Evolutionary conservation across 768 basidiomycete genomes (phyloP), one percentile per base, ranked within the genome.

Genomic region (Crepidotus variabilis): DNA sequence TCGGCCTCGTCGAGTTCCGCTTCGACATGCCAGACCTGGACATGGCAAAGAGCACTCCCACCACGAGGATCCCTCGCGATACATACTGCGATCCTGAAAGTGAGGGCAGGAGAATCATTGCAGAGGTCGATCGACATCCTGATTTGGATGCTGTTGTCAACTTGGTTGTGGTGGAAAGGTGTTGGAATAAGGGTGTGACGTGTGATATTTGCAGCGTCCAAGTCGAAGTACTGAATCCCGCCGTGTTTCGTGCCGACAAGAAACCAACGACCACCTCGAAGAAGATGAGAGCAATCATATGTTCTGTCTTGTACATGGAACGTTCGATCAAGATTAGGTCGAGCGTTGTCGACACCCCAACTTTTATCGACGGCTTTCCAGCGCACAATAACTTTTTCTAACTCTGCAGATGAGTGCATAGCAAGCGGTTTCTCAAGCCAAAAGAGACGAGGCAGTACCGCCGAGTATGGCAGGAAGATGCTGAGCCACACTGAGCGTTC

Each of bases 231-330:
- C 35, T 8, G 9, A 16, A 36, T 16, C 35, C 16, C 35, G 35
- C 35, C 35, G 35, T 8, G 35, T 36, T 16, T 36, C 35, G 35
- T 36, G 35, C 35, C 35, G 8, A 16, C 16, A 16, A 59, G 51
- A n/a, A 59, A 21, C 58, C 58, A 59, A 24, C 58, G 55, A 21
- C 58, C 58, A 13, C 58, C 58, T 39, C 36, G 34, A 3, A 56
- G 46, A 14, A 59, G 54, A 28, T 52, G 45, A 6, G 54, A 28
- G 33, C 43, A 52, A 1, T n/a, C 3, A 9, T n/a, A 9, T 1
- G 36, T 23, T 18, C 23, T 11, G 2, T 52, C 34, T 2, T 32
- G n/a, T 10, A 49, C 33, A 20, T n/a, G 14, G 47, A 59, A 24
- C 18, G 21, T 22, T 14, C 50, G 54, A 16, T 57, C 39, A 13